Conservation (phyloP, 257 asterid species). For the Fraxinus cuspidata region DNA sequence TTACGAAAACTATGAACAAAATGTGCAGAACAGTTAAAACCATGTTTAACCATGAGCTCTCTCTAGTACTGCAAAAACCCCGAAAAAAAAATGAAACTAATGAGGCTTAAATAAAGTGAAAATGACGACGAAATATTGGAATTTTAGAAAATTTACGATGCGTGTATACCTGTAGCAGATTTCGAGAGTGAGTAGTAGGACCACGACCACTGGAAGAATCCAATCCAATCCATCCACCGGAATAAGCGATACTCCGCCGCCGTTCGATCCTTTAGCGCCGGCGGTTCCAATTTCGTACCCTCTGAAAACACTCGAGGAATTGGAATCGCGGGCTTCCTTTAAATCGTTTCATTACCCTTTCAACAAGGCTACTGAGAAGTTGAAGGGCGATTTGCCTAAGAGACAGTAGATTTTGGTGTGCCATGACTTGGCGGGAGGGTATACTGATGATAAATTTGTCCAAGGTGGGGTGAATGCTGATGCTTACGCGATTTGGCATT, state of each 20-base stretch:
- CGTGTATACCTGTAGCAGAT: slow-evolving; percentile 76
- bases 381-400: slow-evolving; percentile 40
- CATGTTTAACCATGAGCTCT: slow-evolving; percentile 84
- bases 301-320: slow-evolving; percentile 71
- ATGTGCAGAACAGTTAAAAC: slow-evolving; percentile 73
- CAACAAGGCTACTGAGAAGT: slow-evolving; percentile 53
- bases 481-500: slow-evolving; percentile 90
- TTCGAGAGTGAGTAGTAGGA: slow-evolving; percentile 66
- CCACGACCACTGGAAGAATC: slow-evolving; percentile 55
- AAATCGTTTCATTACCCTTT: slow-evolving; percentile 80
- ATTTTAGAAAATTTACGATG: slow-evolving; percentile 7
- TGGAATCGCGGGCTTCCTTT: slow-evolving; percentile 73
- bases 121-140: background rate
- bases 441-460: slow-evolving; percentile 70
- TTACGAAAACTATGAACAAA: slow-evolving; percentile 65
- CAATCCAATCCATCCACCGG: background rate
- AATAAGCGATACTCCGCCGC: slow-evolving; percentile 45
- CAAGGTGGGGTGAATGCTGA: slow-evolving; percentile 79
- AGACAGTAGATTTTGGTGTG: slow-evolving; percentile 80
- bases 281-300: slow-evolving; percentile 79
- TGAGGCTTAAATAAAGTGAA: background rate
- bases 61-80: slow-evolving; percentile 61
- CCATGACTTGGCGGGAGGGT: slow-evolving; percentile 94
- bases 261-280: slow-evolving; percentile 66
- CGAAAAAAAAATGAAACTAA: background rate